Base-by-base conservation (phyloP, 1,284 basidiomycete genomes). In the Coniferiporia weirii region DNA sequence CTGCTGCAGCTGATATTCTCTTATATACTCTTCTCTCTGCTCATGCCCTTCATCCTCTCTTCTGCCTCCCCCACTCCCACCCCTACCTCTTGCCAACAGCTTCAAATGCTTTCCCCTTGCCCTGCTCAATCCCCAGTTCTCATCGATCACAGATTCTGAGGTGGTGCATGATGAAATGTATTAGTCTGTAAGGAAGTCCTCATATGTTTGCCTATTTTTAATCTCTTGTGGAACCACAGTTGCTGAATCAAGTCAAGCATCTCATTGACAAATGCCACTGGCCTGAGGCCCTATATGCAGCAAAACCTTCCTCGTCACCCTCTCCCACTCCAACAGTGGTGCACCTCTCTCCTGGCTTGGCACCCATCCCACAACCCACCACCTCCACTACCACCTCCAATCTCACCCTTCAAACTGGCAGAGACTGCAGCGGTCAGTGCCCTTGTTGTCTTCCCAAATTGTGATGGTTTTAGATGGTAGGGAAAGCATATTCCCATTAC, bases 391-490 rank as follows among this genome's bases (percentile, higher is more conserved):
- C 51, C 47, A 47, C 34, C 43, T 52, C 56, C 32, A 50, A 62
- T 40, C 51, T 57, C 43, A 12, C 53, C 36, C 49, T 49, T 64
- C 61, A 53, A 66, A 61, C 59, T 52, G 54, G 36, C 64, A 56
- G 52, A 54, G 45, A n/a, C 12, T 49, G 43, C 54, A 56, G 19
- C 36, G 45, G 17, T 38, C 56, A 66, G 7, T 13, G 10, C 56
- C 61, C 4, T 55, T 66, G 15, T 69, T 67, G 20, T 63, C 65
- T 15, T 52, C 68, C 22, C 68, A 68, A 36, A 62, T 63, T 12
- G 53, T 64, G n/a, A 67, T n/a, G 27, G 27, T 22, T 6, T 35
- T 52, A 7, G 60, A 58, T n/a, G 38, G 48, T n/a, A 15, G 17
- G n/a, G 63, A 64, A 10, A 47, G 38, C 46, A 44, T 64, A 44